Evolutionary conservation across 2,329 filamentous ascomycete genomes (phyloP), one percentile per base, ranked within the genome.

Genomic region (Sporothrix variecibatus): DNA sequence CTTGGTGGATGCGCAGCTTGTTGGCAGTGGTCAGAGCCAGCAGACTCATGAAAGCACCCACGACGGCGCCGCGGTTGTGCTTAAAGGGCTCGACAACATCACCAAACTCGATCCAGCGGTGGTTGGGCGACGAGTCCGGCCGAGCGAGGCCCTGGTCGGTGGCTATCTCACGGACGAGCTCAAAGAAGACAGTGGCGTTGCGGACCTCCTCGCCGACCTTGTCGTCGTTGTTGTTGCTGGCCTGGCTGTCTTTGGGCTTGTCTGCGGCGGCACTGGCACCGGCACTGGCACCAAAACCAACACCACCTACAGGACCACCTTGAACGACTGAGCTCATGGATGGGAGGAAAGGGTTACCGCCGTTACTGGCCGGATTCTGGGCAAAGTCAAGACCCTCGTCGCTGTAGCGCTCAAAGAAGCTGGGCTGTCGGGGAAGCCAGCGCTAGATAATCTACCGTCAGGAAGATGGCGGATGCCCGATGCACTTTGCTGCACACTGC

Each of bases 401-500:
- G 62, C 76, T 77, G 70, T 76, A 77, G 12, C 76, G 75, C 67
- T 77, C 74, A 38, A 77, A 75, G 40, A 77, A 77, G 51, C 72
- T 73, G 0, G 76, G 72, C 76, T 76, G 20, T 53, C 73, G 9
- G 71, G 72, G 12, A 75, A 58, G 2, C 72, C 75, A 1, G 73
- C 67, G 20, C 74, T 75, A 11, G 71, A 72, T 4, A 73, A 71
- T 2, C 84, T 81, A 9, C 81, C 81, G 64, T 83, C 84, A 26
- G 82, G 82, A 5, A 80, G 82, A 82, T 83, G 75, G 81, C 82
- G 34, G 79, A 82, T 77, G 15, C 60, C 46, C 2, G 56, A 58
- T 6, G 46, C 68, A 15, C 73, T 74, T 65, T 49, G 74, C 64
- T 76, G 73, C 1, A 58, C 75, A 46, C 80, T 83, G 15, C 84